Conservation (phyloP, 306 rosid genomes). For the Quercus glauca region DNA sequence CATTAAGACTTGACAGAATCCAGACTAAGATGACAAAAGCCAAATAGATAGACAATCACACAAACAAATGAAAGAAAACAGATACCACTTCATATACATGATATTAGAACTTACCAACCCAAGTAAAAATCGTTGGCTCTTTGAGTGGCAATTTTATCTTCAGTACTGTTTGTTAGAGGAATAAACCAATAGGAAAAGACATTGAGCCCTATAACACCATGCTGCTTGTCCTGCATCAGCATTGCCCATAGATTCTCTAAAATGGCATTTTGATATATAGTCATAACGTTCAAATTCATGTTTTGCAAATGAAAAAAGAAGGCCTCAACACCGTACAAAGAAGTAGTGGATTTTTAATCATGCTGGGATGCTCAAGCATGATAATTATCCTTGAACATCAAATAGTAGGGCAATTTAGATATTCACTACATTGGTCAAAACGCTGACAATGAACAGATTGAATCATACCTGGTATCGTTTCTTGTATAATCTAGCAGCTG, state of each 20-base stretch:
- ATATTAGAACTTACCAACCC: conserved; percentile 46
- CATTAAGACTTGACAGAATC: neutral
- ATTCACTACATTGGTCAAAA: neutral
- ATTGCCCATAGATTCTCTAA: conserved; percentile 1
- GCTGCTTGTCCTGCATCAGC: conserved; percentile 65
- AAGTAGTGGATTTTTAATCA: neutral
- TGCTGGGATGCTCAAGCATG: neutral
- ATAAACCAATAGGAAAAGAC: conserved; percentile 21
- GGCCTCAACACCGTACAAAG: neutral
- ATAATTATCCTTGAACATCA: neutral
- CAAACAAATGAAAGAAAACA: neutral
- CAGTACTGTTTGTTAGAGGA: conserved; percentile 42
- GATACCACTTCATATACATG: neutral
- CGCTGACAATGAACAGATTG: neutral
- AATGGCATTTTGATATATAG: neutral
- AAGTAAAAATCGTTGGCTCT: conserved; percentile 42
- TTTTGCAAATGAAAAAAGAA: neutral
- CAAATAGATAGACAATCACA: neutral
- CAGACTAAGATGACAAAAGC: neutral
- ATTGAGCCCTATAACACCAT: conserved; percentile 58
- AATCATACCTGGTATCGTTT: conserved; percentile 32
- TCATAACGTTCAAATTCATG: neutral
- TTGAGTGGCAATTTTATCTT: conserved; percentile 48
- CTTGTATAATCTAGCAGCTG: conserved; percentile 33
- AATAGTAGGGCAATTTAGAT: too few relatives aligned